phyloP scores from a whole-genome alignment of 768 basidiomycete genomes.

The Hygrocybe punicea region DNA sequence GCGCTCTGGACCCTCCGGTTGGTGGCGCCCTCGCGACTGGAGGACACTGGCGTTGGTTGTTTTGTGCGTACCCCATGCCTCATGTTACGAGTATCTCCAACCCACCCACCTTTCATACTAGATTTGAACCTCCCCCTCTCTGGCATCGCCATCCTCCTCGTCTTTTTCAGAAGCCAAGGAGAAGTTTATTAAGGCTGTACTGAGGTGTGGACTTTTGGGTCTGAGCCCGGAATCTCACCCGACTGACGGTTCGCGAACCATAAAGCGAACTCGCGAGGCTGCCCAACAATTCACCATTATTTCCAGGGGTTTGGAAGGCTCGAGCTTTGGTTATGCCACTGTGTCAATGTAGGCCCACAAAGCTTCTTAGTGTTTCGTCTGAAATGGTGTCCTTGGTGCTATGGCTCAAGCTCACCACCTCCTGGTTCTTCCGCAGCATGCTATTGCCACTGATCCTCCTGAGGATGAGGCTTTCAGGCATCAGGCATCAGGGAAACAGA shows the following conservation, averaged over 20 bases:
- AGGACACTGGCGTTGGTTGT: slow-evolving; percentile 41
- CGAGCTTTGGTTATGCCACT: slow-evolving; percentile 81
- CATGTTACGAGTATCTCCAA: neutral
- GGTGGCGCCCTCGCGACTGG: slow-evolving; percentile 33
- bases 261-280: slow-evolving; percentile 74
- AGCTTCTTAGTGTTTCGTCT: too few species aligned
- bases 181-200: slow-evolving; percentile 68
- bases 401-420: too few species aligned
- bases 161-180: slow-evolving; percentile 61
- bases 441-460: too few species aligned
- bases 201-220: slow-evolving; percentile 47
- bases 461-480: too few species aligned
- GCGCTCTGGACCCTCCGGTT: slow-evolving; percentile 33
- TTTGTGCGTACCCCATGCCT: slow-evolving; percentile 26
- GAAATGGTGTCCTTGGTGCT: too few species aligned
- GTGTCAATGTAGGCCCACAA: slow-evolving; percentile 58
- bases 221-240: neutral
- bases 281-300: slow-evolving; percentile 85
- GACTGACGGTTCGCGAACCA: slow-evolving; percentile 58
- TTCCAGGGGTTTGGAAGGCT: slow-evolving; percentile 78
- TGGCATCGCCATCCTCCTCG: slow-evolving; percentile 25
- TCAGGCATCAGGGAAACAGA: too few species aligned
- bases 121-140: slow-evolving; percentile 43
- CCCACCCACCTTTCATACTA: slow-evolving; percentile 10
- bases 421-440: too few species aligned